Evolutionary conservation across 2,329 filamentous ascomycete genomes (phyloP), one percentile per base, ranked within the genome.

Genomic region (Helicocarpus griseus): DNA sequence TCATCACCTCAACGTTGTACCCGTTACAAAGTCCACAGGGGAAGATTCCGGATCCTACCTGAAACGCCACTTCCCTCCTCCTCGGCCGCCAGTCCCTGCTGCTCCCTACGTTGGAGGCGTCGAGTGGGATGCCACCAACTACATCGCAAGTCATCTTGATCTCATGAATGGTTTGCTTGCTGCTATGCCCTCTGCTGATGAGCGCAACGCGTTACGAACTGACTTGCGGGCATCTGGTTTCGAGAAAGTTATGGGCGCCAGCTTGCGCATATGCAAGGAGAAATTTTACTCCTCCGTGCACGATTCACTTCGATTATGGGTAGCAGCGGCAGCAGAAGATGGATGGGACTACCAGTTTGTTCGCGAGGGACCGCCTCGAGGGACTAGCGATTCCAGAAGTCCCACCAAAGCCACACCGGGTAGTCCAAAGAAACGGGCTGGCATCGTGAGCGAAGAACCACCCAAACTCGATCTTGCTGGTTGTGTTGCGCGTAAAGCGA

Each of bases 81-180:
- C 90, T 59, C 83, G 89, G 0, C 87, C 90, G 3, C 93, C 93
- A 0, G 89, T 97, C 0, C 89, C 91, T 24, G 91, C 93, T 14
- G 91, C 91, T 4, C 91, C 91, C 0, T 97, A 97, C 64, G 90
- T 97, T 39, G 93, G 93, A 46, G 91, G 93, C 50, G 93, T 97
- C 8, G 93, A 98, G 69, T 97, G 93, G 93, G 93, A 97, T 65
- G 93, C 93, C 2, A 97, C 93, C 8, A 96, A 95, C 69, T 97
- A 97, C 66, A 77, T 97, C 9, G 89, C 91, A 17, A 87, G 87
- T 0, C 91, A 98, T 63, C 77, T 98, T 8, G 93, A 97, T 63
- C 82, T 98, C 9, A 72, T 97, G 61, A 98, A 97, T 63, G 91
- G 89, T 28, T 81, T 97, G 52, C 73, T 97, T 52, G 88, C 91